Base-by-base conservation (phyloP, 805 yeast genomes). In the Nakazawaea holstii region DNA sequence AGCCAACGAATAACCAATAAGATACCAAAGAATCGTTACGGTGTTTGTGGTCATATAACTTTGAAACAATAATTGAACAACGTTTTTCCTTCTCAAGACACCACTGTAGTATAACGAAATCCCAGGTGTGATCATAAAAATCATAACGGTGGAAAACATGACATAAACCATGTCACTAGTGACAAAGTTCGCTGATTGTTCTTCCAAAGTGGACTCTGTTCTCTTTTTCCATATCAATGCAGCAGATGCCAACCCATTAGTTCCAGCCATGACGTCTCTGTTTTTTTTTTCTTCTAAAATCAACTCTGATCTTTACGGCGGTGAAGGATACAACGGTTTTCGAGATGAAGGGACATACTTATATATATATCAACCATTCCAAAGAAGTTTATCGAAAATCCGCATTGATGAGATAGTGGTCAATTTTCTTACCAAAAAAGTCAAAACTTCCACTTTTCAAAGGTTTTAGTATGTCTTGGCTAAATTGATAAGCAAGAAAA, bases 111-210 rank as follows among this genome's bases (percentile, higher is more conserved):
- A 72, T 45, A 73, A 54, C 32, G 73, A 75, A 55, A 73, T 71
- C 14, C 64, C 71, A 3, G 78, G 77, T 1, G 77, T 73, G 54
- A 73, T 65, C 45, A 73, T 62, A 57, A 70, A 71, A 15, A 79
- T 79, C 8, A 71, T 69, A 14, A 77, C 71, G 0, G 82, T 61
- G 52, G 74, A 71, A 49, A 72, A 65, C 61, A 73, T 53, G 9
- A 75, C 68, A 48, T 73, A 76, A 7, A 69, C 79, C 77, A 76
- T 74, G 54, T 76, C 80, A 8, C 72, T 68, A 1, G 72, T 55
- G 33, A 53, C 62, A 13, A 67, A 64, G 4, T 70, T 61, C 9
- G 69, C 60, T 1, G 70, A 63, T 44, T 72, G 74, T 17, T 68
- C 72, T 4, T 57, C 59, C 33, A 64, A 29, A 6, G 42, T 29